Conservation (phyloP, 2,329 filamentous ascomycete species). For the Colletotrichum higginsianum region DNA sequence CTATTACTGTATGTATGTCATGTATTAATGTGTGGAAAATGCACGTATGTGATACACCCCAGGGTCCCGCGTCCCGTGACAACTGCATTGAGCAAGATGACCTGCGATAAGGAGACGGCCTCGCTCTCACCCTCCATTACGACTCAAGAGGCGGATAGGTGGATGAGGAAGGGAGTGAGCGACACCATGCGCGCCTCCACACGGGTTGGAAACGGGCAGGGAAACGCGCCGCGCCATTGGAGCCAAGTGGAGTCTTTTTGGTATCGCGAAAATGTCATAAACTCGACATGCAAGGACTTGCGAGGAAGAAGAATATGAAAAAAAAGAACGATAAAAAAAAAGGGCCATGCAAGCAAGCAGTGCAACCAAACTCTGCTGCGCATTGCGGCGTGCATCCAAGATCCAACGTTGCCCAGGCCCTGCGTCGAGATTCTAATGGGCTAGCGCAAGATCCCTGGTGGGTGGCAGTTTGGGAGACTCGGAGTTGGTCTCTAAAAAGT, state of each 20-base stretch:
- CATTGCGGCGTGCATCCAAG: conserved; percentile 22
- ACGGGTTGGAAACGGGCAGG: background rate
- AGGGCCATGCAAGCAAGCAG: background rate
- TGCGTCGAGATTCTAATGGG: conserved; percentile 31
- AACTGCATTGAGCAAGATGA: background rate
- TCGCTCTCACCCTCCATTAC: conserved; percentile 4
- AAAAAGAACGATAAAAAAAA: background rate
- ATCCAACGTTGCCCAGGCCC: conserved; percentile 25
- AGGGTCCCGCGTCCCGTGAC: conserved; percentile 3
- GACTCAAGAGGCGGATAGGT: background rate
- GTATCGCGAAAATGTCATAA: conserved; percentile 6
- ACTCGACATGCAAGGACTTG: background rate
- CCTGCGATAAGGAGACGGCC: conserved; percentile 20
- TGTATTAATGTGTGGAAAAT: background rate
- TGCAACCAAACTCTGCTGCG: background rate
- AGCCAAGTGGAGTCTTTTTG: background rate
- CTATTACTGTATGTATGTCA: background rate
- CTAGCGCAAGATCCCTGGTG: conserved; percentile 36
- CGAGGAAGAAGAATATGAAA: background rate
- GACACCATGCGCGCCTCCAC: background rate
- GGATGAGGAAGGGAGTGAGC: background rate
- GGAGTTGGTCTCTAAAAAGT: conserved; percentile 39
- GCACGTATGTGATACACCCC: conserved; percentile 6
- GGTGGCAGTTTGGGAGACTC: background rate
- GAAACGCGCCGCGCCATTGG: conserved; percentile 7